A percentile compares a stretch with the other conserved stretches of the same genome.
Evolutionary conservation across 257 asterid genomes (phyloP).

Genomic region (Capsicum chinense): DNA sequence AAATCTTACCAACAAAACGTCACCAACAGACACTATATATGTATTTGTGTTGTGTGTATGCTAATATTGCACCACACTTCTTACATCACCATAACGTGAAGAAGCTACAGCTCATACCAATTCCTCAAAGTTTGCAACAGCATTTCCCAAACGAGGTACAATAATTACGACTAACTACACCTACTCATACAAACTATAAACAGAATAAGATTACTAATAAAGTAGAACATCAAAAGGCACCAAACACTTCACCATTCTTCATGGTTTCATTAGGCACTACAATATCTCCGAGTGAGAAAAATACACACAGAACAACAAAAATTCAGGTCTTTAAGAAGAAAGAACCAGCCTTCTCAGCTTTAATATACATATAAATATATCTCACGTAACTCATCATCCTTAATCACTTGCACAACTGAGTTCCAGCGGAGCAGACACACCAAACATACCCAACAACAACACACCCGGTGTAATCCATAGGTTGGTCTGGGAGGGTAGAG

Average conservation of each 20-base stretch:
- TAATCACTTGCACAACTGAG: neutral
- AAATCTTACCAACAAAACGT: neutral
- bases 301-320: neutral
- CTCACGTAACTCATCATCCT: neutral
- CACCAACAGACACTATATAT: neutral
- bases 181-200: neutral
- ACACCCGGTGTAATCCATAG: neutral
- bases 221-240: neutral
- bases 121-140: slow-evolving; percentile 1
- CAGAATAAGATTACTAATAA: neutral
- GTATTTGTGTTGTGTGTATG: too few relatives aligned
- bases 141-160: neutral
- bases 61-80: neutral
- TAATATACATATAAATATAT: neutral
- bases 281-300: neutral
- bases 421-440: neutral
- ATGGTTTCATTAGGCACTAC: neutral
- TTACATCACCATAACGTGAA: neutral
- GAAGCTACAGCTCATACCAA: neutral
- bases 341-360: neutral
- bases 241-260: neutral
- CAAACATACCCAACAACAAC: neutral
- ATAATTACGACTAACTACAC: neutral
- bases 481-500: neutral
- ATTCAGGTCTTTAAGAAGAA: neutral